Percentiles rank a stretch among this genome's conserved stretches.
Conservation (phyloP, 192 early-diverging fungal species). For the Spizellomyces sp. region DNA sequence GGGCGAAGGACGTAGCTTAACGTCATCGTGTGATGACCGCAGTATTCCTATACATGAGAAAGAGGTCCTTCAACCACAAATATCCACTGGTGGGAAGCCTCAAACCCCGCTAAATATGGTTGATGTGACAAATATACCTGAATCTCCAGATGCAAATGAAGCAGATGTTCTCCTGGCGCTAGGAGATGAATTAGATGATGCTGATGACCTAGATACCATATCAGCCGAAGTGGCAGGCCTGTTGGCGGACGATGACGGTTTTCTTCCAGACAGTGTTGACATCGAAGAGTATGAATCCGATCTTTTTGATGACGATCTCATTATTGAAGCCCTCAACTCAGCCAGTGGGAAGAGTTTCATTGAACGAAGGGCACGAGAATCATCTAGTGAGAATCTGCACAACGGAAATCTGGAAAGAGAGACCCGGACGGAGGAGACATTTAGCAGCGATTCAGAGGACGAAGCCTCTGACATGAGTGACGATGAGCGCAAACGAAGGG, state of each 20-base stretch:
- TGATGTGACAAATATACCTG: neutral
- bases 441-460: too few relatives aligned
- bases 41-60: too few relatives aligned
- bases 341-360: neutral
- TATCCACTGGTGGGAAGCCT: too few relatives aligned
- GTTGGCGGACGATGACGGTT: conserved; percentile 5
- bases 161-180: neutral
- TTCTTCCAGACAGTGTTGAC: neutral
- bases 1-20: too few relatives aligned
- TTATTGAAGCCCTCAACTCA: conserved; percentile 47
- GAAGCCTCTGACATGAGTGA: too few relatives aligned
- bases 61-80: too few relatives aligned
- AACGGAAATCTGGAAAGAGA: too few relatives aligned
- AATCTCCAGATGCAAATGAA: neutral
- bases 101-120: too few relatives aligned
- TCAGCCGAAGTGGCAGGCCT: conserved; percentile 1
- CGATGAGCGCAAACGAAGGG: too few relatives aligned
- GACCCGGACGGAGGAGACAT: too few relatives aligned
- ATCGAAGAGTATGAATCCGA: conserved; percentile 16
- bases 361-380: neutral
- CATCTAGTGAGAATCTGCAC: neutral
- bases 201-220: neutral
- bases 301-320: conserved; percentile 38
- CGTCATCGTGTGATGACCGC: too few relatives aligned
- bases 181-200: neutral